Evolutionary conservation across 257 asterid genomes (phyloP).

Genomic region (Lithospermum erythrorhizon): DNA sequence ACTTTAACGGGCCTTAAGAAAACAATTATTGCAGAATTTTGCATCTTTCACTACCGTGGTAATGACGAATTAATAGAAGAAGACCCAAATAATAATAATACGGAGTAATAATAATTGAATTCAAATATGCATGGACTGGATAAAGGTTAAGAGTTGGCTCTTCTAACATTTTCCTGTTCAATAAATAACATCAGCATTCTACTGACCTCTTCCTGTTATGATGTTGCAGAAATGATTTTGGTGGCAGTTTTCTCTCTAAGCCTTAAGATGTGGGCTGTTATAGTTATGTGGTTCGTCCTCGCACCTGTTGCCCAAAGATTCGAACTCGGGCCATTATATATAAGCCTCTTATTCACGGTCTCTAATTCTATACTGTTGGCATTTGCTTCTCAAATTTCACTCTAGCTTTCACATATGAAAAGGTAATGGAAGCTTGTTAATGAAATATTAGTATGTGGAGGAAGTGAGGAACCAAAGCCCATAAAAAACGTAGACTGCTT

Average conservation of each 20-base stretch:
- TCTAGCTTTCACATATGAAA: neutral
- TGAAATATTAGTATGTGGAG: too few relatives aligned
- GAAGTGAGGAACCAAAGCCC: too few relatives aligned
- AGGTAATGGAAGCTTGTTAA: neutral
- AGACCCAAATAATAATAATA: too few relatives aligned
- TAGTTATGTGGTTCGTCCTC: constrained; percentile 58
- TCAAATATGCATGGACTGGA: too few relatives aligned
- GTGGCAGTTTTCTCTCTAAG: constrained; percentile 67
- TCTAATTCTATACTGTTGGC: constrained; percentile 5
- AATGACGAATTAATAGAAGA: too few relatives aligned
- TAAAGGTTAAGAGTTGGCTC: too few relatives aligned
- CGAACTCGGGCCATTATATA: constrained; percentile 74
- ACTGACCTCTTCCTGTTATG: constrained; percentile 17
- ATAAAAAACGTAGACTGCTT: too few relatives aligned
- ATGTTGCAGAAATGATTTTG: constrained; percentile 61
- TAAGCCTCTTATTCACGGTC: constrained; percentile 30
- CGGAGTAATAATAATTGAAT: too few relatives aligned
- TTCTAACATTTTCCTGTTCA: constrained; percentile 3
- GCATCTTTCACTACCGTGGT: too few relatives aligned
- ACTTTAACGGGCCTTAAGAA: too few relatives aligned
- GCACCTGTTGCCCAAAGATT: constrained; percentile 68
- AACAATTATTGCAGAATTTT: too few relatives aligned
- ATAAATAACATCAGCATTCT: constrained; percentile 2
- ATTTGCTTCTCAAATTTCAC: neutral
- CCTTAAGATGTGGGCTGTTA: constrained; percentile 57